Percentiles rank a stretch among this genome's conserved stretches.
These are phyloP conservation scores for Fusarium sp. DNA, from an alignment of 2,329 filamentous ascomycete species.

Conservation along the genomic window DNA sequence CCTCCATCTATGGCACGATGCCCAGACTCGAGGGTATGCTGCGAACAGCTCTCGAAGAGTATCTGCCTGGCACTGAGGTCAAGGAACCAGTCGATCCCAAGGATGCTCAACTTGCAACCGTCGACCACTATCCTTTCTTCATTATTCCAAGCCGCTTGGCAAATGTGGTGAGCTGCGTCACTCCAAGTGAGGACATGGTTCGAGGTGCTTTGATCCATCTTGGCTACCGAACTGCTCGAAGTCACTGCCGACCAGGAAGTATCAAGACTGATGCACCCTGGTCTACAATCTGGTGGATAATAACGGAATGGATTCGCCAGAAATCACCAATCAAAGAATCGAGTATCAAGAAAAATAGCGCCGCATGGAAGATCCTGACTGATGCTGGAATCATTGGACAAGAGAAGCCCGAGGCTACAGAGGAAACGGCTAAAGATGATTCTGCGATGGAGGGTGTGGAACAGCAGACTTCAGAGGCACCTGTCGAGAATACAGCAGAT, in stretches of 20 bases:
- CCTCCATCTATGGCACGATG: conserved; percentile 78
- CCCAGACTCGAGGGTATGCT: conserved; percentile 91
- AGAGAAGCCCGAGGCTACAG: conserved; percentile 42
- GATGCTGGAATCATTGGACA: conserved; percentile 47
- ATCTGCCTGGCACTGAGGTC: conserved; percentile 50
- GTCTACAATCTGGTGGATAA: conserved; percentile 88
- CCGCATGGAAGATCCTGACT: conserved; percentile 74
- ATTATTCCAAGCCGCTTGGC: conserved; percentile 79
- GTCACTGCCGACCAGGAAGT: conserved; percentile 87
- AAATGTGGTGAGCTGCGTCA: conserved; percentile 79
- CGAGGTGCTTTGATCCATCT: conserved; percentile 82
- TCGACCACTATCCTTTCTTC: conserved; percentile 86
- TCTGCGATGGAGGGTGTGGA: conserved; percentile 54
- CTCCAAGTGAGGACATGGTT: conserved; percentile 80
- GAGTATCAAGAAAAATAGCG: conserved; percentile 72
- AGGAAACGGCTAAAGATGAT: conserved; percentile 27
- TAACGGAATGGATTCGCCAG: conserved; percentile 89
- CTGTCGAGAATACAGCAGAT: not conserved
- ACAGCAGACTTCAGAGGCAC: conserved; percentile 10
- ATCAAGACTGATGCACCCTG: conserved; percentile 95
- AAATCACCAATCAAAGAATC: conserved; percentile 78
- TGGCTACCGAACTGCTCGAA: conserved; percentile 84
- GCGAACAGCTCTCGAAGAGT: conserved; percentile 83
- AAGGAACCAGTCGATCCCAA: conserved; percentile 48
- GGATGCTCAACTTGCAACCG: conserved; percentile 63